Conservation (phyloP, 2,329 filamentous ascomycete species). For the Dactylellina sp. region DNA sequence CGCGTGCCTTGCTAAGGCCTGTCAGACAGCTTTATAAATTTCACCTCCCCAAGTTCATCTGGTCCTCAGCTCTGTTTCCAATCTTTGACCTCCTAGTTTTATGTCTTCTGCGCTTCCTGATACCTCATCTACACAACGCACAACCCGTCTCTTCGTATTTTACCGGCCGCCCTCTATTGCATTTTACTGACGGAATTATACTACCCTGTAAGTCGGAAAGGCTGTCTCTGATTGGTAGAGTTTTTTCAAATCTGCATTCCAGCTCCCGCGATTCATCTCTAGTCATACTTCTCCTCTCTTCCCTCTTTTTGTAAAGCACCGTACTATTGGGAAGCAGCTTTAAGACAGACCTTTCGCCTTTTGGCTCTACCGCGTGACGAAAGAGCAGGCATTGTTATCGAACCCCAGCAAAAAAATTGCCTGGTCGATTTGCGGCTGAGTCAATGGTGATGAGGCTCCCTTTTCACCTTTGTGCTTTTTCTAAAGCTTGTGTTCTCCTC, state of each 20-base stretch:
- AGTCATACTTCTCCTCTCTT: background rate
- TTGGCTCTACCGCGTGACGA: conserved; percentile 41
- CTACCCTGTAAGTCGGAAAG: conserved; percentile 36
- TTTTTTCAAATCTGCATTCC: conserved; percentile 6
- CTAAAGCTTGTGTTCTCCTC: conserved; percentile 19
- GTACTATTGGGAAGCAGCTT: background rate
- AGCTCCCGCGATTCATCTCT: background rate
- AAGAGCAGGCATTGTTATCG: conserved; percentile 34
- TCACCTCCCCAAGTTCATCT: conserved; percentile 5
- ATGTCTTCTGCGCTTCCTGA: conserved; percentile 18
- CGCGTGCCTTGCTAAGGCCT: conserved; percentile 6
- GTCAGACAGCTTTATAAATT: conserved; percentile 20
- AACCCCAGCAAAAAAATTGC: conserved; percentile 33
- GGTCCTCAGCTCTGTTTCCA: conserved; percentile 2
- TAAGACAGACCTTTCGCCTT: conserved; percentile 11
- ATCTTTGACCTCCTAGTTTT: conserved; percentile 14
- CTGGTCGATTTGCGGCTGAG: conserved; percentile 53
- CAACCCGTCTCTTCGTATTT: conserved; percentile 27
- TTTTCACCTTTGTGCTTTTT: conserved; percentile 14
- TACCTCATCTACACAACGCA: conserved; percentile 44
- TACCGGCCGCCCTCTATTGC: conserved; percentile 11
- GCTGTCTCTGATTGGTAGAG: conserved; percentile 4
- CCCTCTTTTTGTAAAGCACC: background rate
- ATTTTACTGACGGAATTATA: conserved; percentile 16
- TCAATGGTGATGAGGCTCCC: conserved; percentile 50